These are phyloP conservation scores for Pseudogymnoascus destructans DNA, from an alignment of 2,329 filamentous ascomycete species.

Conservation along the genomic window DNA sequence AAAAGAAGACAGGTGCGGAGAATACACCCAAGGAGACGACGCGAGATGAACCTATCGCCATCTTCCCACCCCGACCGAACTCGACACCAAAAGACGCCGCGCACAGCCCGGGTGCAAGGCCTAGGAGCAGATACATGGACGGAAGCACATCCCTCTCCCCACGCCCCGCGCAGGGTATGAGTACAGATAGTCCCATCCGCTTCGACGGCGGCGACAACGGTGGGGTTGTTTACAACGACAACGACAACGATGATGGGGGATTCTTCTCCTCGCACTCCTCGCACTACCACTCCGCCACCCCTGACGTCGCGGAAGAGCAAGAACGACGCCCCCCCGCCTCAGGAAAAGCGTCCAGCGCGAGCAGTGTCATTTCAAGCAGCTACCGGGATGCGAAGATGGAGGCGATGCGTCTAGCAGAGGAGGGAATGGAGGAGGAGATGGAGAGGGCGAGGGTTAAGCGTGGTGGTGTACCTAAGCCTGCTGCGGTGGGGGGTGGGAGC, in stretches of 20 bases:
- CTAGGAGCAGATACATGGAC: not conserved
- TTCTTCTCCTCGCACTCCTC: not conserved
- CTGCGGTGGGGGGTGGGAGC: not conserved
- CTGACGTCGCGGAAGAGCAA: not conserved
- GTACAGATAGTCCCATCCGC: not conserved
- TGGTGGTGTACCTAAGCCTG: not conserved
- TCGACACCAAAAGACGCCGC: not conserved
- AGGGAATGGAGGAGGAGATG: not conserved
- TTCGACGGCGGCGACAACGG: not conserved
- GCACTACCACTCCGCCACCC: not conserved
- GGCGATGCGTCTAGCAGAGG: conserved; percentile 3
- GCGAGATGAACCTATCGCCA: not conserved
- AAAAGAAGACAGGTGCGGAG: not conserved
- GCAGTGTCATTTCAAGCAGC: not conserved
- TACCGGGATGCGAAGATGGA: conserved; percentile 1
- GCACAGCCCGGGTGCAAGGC: not conserved
- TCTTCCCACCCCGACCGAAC: not conserved
- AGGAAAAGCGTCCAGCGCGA: not conserved
- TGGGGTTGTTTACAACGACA: not conserved
- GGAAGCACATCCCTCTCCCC: not conserved
- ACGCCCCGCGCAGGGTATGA: not conserved
- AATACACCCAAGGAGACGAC: not conserved
- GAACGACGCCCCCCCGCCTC: not conserved
- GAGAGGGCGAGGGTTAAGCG: not conserved
- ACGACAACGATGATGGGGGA: not conserved